Percentiles rank a stretch among this genome's conserved stretches.
Conservation (phyloP, 2,329 filamentous ascomycete species). For the Microdochium nivale region DNA sequence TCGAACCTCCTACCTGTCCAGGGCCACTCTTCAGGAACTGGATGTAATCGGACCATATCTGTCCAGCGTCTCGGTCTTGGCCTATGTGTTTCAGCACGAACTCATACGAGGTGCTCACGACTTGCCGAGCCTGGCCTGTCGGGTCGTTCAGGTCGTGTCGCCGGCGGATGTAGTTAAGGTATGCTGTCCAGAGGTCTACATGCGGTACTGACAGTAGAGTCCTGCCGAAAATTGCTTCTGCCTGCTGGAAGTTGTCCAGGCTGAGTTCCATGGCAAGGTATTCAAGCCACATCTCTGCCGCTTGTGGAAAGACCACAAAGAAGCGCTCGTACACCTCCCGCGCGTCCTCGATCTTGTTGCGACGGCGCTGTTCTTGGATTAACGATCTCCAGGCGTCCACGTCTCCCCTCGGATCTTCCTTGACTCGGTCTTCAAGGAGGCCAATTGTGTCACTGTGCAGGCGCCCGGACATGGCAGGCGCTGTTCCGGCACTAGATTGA, state of each 20-base stretch:
- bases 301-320: slow-evolving; percentile 77
- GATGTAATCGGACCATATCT: slow-evolving; percentile 91
- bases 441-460: slow-evolving; percentile 63
- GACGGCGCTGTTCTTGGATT: slow-evolving; percentile 75
- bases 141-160: slow-evolving; percentile 83
- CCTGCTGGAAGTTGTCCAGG: slow-evolving; percentile 69
- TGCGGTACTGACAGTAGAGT: slow-evolving; percentile 73
- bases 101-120: slow-evolving; percentile 81
- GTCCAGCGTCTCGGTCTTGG: slow-evolving; percentile 81
- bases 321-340: slow-evolving; percentile 79
- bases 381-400: slow-evolving; percentile 85
- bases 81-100: slow-evolving; percentile 87
- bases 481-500: not conserved
- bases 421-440: slow-evolving; percentile 81
- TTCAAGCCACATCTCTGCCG: slow-evolving; percentile 87
- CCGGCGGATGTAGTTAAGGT: slow-evolving; percentile 90
- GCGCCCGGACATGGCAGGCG: slow-evolving; percentile 14
- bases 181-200: slow-evolving; percentile 83
- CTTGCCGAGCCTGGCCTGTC: slow-evolving; percentile 65
- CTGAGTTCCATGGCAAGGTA: slow-evolving; percentile 87
- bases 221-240: slow-evolving; percentile 76
- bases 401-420: slow-evolving; percentile 86
- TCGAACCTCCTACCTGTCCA: slow-evolving; percentile 72
- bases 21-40: slow-evolving; percentile 86
- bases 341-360: slow-evolving; percentile 73